Conservation (phyloP, 345 rosid genomes). For the Adansonia digitata region DNA sequence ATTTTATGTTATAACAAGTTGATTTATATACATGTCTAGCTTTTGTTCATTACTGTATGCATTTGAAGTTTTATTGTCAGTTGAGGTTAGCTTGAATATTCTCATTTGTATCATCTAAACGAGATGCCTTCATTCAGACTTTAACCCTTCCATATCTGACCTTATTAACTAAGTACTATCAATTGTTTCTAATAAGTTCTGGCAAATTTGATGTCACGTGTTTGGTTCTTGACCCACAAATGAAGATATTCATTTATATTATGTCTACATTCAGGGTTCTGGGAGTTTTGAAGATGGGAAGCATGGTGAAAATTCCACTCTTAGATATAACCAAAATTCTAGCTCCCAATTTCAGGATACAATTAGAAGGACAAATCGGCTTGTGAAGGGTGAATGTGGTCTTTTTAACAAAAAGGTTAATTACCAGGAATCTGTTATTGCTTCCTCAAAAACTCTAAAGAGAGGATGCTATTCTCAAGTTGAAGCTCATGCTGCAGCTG, state of each 20-base stretch:
- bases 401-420: constrained; percentile 28
- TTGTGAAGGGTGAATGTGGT: constrained; percentile 20
- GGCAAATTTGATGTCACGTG: neutral
- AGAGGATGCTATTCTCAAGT: constrained; percentile 30
- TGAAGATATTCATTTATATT: constrained; percentile 15
- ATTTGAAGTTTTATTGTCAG: neutral
- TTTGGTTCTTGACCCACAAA: neutral
- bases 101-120: neutral
- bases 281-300: constrained; percentile 23
- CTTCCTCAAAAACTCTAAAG: constrained; percentile 33
- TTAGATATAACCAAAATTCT: constrained; percentile 28
- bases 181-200: neutral
- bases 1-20: neutral
- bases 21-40: neutral
- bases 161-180: neutral
- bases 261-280: constrained; percentile 29
- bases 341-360: constrained; percentile 23
- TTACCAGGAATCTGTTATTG: constrained; percentile 26
- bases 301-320: constrained; percentile 18
- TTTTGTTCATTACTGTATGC: neutral
- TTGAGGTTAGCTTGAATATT: constrained; percentile 3
- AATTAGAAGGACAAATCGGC: constrained; percentile 18
- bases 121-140: neutral
- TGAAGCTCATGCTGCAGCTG: constrained; percentile 23
- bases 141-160: neutral